A percentile compares a stretch with the other conserved stretches of the same genome.
Evolutionary conservation across 345 rosid species (phyloP).

Genomic region (Brassica carinata): DNA sequence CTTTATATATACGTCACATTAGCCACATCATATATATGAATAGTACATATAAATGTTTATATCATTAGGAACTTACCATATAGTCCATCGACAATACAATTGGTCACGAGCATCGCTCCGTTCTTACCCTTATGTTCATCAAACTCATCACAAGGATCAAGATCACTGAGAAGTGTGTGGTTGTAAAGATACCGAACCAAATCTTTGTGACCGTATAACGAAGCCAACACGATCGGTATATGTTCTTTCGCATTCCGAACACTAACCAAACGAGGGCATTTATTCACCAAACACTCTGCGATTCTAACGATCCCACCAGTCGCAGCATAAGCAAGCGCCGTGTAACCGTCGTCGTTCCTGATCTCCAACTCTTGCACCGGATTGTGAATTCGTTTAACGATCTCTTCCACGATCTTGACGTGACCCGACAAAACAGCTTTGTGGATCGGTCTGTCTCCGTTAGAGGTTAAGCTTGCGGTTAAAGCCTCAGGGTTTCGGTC

Average conservation of each 20-base stretch:
- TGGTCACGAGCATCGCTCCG: conserved; percentile 64
- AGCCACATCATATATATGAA: not conserved
- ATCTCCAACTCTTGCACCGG: conserved; percentile 29
- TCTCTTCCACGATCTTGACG: conserved; percentile 55
- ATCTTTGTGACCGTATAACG: conserved; percentile 63
- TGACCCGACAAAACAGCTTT: conserved; percentile 71
- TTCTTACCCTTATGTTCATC: conserved; percentile 44
- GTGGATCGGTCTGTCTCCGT: conserved; percentile 68
- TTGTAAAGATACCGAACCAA: conserved; percentile 59
- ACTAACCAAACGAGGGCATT: conserved; percentile 44
- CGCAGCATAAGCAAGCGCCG: conserved; percentile 71
- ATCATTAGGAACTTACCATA: conserved; percentile 48
- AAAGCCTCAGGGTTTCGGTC: conserved; percentile 41
- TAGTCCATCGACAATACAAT: conserved; percentile 63
- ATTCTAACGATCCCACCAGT: conserved; percentile 66
- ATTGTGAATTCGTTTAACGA: conserved; percentile 39
- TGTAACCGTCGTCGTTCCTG: conserved; percentile 46
- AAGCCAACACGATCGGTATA: conserved; percentile 69
- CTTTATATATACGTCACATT: conserved; percentile 24
- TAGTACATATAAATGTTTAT: not conserved
- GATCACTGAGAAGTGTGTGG: conserved; percentile 47
- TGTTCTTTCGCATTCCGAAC: conserved; percentile 47
- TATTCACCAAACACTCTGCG: conserved; percentile 54
- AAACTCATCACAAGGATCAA: conserved; percentile 47
- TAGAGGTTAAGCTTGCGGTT: conserved; percentile 53